A percentile compares a stretch with the other conserved stretches of the same genome.
Evolutionary conservation across 345 rosid genomes (phyloP).

Genomic region (Moringa oleifera): DNA sequence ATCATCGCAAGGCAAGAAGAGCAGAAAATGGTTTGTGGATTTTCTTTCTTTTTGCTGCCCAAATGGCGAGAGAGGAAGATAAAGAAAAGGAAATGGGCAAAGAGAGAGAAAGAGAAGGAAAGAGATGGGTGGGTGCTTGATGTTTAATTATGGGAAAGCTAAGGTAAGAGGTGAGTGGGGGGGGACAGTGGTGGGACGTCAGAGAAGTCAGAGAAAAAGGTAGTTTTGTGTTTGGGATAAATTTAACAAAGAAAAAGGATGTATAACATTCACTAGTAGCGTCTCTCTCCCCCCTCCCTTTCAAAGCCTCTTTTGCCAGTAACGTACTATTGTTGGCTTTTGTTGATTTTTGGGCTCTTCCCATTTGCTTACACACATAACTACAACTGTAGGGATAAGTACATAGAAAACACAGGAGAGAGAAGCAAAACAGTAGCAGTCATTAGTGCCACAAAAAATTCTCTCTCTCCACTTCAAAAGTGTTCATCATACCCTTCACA

Average conservation of each 20-base stretch:
- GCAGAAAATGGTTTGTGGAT: constrained; percentile 1
- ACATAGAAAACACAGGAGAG: not conserved
- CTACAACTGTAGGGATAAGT: constrained; percentile 4
- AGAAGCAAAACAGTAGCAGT: not conserved
- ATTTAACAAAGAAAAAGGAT: constrained; percentile 11
- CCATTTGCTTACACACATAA: not conserved
- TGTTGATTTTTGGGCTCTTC: constrained; percentile 9
- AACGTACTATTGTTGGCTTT: constrained; percentile 13
- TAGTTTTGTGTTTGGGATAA: constrained; percentile 15
- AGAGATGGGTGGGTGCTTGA: constrained; percentile 19
- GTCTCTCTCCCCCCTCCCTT: not conserved
- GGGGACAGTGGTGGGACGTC: constrained; percentile 57
- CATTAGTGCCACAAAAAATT: constrained; percentile 30
- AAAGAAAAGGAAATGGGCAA: no score
- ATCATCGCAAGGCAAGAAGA: no score
- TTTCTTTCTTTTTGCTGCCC: constrained; percentile 13
- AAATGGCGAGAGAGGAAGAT: constrained; percentile 11
- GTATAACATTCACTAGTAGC: not conserved
- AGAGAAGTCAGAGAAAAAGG: constrained; percentile 33
- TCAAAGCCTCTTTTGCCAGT: not conserved
- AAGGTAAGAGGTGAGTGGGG: constrained; percentile 39
- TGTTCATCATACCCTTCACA: constrained; percentile 21
- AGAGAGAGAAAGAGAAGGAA: constrained; percentile 6
- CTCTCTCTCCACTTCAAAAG: constrained; percentile 26
- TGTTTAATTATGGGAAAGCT: constrained; percentile 58